Evolutionary conservation across 306 rosid species (phyloP).

Genomic region (Sindora glabra): DNA sequence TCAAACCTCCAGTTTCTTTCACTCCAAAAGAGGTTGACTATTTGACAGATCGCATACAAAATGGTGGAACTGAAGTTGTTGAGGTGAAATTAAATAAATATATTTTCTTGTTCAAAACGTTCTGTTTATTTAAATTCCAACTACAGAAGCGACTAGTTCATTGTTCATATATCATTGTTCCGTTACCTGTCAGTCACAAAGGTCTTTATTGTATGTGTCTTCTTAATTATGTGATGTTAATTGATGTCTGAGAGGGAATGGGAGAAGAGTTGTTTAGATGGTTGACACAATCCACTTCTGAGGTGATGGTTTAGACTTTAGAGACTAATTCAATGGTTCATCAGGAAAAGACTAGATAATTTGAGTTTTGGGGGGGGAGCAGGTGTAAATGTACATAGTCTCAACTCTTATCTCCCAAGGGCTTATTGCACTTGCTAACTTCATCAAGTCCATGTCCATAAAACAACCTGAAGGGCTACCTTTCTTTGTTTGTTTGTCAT

Average conservation of each 20-base stretch:
- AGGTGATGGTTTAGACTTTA: conserved; percentile 6
- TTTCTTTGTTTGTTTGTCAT: no score
- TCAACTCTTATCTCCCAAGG: no score
- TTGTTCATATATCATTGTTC: not conserved
- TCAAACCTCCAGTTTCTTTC: conserved; percentile 74
- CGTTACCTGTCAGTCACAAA: conserved; percentile 8
- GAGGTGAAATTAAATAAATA: conserved; percentile 42
- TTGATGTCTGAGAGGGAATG: not conserved
- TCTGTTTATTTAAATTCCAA: not conserved
- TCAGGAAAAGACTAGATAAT: no score
- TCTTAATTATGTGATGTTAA: not conserved
- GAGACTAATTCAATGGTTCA: not conserved
- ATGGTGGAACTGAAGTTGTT: conserved; percentile 97
- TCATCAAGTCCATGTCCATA: no score
- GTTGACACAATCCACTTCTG: not conserved
- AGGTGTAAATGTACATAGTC: no score
- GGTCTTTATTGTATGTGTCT: conserved; percentile 2
- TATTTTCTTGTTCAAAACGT: not conserved
- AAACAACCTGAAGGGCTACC: no score
- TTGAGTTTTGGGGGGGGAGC: no score
- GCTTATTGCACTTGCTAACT: no score
- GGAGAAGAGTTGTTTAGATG: not conserved
- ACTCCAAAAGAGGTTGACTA: conserved; percentile 56
- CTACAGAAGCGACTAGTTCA: not conserved
- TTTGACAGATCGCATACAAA: conserved; percentile 87